Percentiles rank a stretch among this genome's conserved stretches.
phyloP scores from a whole-genome alignment of 2,329 filamentous ascomycete genomes.

The Fusarium denticulatum region DNA sequence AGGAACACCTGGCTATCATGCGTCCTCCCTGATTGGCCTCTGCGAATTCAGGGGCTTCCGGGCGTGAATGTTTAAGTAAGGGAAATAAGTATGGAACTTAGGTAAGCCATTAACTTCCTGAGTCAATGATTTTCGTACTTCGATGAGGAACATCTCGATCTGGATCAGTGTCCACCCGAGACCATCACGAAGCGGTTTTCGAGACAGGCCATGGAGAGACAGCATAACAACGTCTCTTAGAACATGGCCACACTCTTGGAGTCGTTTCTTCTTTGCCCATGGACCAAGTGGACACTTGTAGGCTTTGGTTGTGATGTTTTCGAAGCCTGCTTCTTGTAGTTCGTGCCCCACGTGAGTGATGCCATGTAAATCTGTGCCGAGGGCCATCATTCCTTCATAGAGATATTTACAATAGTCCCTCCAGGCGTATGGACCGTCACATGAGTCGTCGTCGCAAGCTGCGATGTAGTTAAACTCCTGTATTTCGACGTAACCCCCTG shows the following conservation, averaged over 20 bases:
- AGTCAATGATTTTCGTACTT: constrained; percentile 53
- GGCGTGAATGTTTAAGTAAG: constrained; percentile 52
- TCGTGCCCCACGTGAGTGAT: constrained; percentile 50
- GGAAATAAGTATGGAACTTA: constrained; percentile 52
- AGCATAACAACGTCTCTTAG: constrained; percentile 55
- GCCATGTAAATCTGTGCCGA: constrained; percentile 56
- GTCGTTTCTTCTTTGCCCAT: constrained; percentile 56
- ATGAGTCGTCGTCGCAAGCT: constrained; percentile 57
- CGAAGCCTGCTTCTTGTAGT: constrained; percentile 55
- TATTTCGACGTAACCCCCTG: constrained; percentile 62
- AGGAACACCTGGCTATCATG: not conserved
- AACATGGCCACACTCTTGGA: constrained; percentile 58
- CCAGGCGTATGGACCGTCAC: constrained; percentile 56
- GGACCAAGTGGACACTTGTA: constrained; percentile 60
- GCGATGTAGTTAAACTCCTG: constrained; percentile 57
- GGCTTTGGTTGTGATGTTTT: constrained; percentile 51
- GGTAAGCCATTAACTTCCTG: constrained; percentile 49
- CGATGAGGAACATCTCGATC: constrained; percentile 56
- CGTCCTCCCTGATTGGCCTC: not conserved
- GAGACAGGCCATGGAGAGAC: constrained; percentile 52
- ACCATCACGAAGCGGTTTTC: constrained; percentile 52
- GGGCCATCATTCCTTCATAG: constrained; percentile 51
- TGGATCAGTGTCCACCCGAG: constrained; percentile 54
- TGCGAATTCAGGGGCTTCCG: constrained; percentile 47
- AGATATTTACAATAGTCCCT: constrained; percentile 58